Conservation (phyloP, 2,329 filamentous ascomycete genomes). For the Aureobasidium sp. region DNA sequence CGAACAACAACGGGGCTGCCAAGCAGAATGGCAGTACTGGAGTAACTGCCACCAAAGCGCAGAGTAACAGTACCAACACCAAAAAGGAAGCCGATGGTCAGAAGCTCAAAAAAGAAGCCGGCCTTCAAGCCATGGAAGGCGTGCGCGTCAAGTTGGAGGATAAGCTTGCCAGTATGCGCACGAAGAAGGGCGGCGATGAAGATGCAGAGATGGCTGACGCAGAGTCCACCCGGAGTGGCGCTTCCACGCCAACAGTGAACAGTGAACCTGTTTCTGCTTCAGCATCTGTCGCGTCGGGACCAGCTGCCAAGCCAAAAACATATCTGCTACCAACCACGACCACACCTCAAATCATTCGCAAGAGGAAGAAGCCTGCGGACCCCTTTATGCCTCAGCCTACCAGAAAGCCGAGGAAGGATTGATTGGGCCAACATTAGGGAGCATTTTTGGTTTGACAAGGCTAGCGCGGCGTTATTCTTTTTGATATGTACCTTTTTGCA, state of each 20-base stretch:
- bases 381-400: constrained; percentile 24
- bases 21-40: not conserved
- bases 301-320: constrained; percentile 2
- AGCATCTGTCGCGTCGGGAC: not conserved
- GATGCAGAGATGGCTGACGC: constrained; percentile 30
- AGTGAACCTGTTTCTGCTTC: not conserved
- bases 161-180: constrained; percentile 25
- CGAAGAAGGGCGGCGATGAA: constrained; percentile 6
- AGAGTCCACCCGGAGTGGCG: constrained; percentile 11
- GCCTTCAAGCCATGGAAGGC: constrained; percentile 13
- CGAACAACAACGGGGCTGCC: not conserved
- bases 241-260: constrained; percentile 11
- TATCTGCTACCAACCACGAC: constrained; percentile 3
- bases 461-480: not conserved
- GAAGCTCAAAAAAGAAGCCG: not conserved
- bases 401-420: constrained; percentile 10
- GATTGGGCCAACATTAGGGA: not conserved
- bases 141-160: constrained; percentile 14
- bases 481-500: not conserved
- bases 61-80: not conserved
- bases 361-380: constrained; percentile 21
- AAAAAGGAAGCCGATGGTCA: constrained; percentile 3
- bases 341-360: constrained; percentile 14
- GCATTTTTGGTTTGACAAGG: not conserved
- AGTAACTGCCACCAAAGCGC: not conserved